Base-by-base conservation (phyloP, 192 early-diverging fungal genomes). In the Gonapodya sp. region DNA sequence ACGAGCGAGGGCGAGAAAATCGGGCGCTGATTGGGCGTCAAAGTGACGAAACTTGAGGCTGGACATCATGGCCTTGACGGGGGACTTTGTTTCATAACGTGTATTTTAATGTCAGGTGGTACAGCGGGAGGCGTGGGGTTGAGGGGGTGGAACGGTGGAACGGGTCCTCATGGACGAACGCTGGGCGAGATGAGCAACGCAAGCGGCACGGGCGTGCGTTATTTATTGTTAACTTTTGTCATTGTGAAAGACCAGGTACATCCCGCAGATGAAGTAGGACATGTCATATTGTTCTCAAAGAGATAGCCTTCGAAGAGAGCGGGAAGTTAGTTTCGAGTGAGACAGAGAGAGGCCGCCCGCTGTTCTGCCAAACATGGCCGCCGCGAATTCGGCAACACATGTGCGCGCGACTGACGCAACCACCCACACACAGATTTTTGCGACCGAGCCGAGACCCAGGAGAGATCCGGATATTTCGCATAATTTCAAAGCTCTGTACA, bases 261-360 rank as follows among this genome's bases (percentile, higher is more conserved):
- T 64, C 46, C 46, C 46, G 46, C 46, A 64, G 46, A 64, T 64
- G 46, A 64, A 64, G 46, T 24, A 64, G 46, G 24, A 64, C 46
- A 64, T 64, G 46, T 24, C 46, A 64, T 64, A 64, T 64, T 64
- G 46, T 64, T 64, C 46, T 64, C 46, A 64, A 64, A 64, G 46
- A 64, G 46, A 64, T 64, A 64, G 46, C 46, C 46, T 64, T 64
- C 46, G 46, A n/a, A n/a, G n/a, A n/a, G n/a, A n/a, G n/a, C n/a
- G n/a, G n/a, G n/a, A n/a, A n/a, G n/a, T n/a, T n/a, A n/a, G n/a
- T n/a, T n/a, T n/a, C n/a, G n/a, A n/a, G n/a, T n/a, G n/a, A n/a
- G n/a, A n/a, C n/a, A n/a, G n/a, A n/a, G n/a, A n/a, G n/a, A n/a
- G n/a, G n/a, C n/a, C n/a, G n/a, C n/a, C n/a, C n/a, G n/a, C n/a